These are phyloP conservation scores for Domatiomyces globalis DNA, from an alignment of 2,329 filamentous ascomycete species.

Conservation along the genomic window DNA sequence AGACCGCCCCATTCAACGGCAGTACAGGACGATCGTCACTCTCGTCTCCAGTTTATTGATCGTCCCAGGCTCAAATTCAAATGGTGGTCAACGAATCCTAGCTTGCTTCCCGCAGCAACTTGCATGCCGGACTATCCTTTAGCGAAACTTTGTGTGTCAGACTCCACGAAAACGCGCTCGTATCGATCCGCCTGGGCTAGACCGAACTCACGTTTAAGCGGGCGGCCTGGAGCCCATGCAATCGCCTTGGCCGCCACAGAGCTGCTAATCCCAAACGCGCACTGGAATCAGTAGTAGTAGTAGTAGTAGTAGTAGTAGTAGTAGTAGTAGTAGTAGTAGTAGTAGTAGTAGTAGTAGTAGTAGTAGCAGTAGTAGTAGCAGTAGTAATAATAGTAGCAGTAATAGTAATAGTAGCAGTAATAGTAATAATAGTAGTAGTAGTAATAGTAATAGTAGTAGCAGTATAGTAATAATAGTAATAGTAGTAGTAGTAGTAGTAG, in stretches of 20 bases:
- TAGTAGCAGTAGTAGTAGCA: no score
- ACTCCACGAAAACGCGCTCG: neutral
- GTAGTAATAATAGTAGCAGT: no score
- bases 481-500: no score
- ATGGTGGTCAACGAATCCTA: neutral
- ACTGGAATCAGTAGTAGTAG: no score
- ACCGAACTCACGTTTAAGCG: neutral
- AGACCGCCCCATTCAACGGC: neutral
- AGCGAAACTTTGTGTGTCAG: neutral
- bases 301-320: no score
- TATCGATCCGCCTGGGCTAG: neutral
- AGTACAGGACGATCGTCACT: neutral
- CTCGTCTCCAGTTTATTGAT: neutral
- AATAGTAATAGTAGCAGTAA: no score
- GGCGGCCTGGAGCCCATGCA: neutral
- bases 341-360: no score
- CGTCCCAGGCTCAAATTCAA: neutral
- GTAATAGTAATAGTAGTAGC: no score
- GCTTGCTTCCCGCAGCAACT: neutral
- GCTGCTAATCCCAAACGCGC: no score
- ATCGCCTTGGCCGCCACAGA: neutral
- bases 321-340: no score
- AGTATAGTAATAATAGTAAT: no score
- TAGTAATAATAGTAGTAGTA: no score
- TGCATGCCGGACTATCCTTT: neutral